phyloP scores from a whole-genome alignment of 2,329 filamentous ascomycete genomes.

The Arthrobotrys pseudoclavata region DNA sequence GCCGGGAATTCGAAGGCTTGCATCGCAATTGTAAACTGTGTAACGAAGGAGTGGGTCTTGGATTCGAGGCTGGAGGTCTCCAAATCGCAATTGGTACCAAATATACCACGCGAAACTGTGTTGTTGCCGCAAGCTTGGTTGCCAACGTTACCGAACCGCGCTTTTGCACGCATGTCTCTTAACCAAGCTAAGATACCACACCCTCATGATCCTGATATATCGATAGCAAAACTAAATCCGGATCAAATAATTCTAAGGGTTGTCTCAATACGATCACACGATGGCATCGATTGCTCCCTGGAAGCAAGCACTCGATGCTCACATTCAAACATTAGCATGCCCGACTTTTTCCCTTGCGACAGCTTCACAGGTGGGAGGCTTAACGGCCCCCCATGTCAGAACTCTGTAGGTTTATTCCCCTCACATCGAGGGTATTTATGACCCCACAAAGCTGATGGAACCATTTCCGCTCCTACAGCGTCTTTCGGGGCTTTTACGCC shows the following conservation, averaged over 20 bases:
- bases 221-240: too few relatives aligned
- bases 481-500: slow-evolving; percentile 88
- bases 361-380: slow-evolving; percentile 19
- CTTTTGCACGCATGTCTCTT: not conserved
- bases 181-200: not conserved
- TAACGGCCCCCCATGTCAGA: slow-evolving; percentile 36
- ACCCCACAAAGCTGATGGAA: not conserved
- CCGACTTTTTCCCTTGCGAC: slow-evolving; percentile 49
- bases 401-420: slow-evolving; percentile 31
- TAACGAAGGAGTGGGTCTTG: not conserved
- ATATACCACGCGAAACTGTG: not conserved
- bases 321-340: slow-evolving; percentile 46
- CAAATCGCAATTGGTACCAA: not conserved
- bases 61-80: not conserved
- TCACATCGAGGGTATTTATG: not conserved
- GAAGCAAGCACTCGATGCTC: slow-evolving; percentile 39
- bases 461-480: slow-evolving; percentile 66
- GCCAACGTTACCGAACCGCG: not conserved
- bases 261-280: not conserved
- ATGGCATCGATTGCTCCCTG: slow-evolving; percentile 42
- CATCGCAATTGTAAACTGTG: not conserved
- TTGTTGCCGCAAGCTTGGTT: not conserved
- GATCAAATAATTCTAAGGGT: not conserved
- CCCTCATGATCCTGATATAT: not conserved
- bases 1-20: not conserved